phyloP scores from a whole-genome alignment of 805 yeast genomes.

The Sungouiozyma ichnusensis region DNA sequence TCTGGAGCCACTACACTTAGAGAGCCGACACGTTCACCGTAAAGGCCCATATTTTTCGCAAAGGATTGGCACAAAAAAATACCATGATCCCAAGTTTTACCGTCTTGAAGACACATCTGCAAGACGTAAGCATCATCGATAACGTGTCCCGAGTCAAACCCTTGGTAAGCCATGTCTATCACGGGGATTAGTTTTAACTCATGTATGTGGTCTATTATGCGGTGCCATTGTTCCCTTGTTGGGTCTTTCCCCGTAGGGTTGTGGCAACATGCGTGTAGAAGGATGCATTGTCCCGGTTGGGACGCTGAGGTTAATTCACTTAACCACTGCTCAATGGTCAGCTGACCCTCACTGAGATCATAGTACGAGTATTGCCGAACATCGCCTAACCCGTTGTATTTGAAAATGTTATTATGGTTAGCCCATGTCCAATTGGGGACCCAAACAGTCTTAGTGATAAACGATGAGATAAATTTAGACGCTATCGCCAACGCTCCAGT shows the following conservation, averaged over 20 bases:
- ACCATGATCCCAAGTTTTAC: slow-evolving; percentile 33
- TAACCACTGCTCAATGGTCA: slow-evolving; percentile 57
- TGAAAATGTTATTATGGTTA: slow-evolving; percentile 74
- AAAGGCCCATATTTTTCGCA: slow-evolving; percentile 90
- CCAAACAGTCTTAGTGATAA: slow-evolving; percentile 37
- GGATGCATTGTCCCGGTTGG: slow-evolving; percentile 36
- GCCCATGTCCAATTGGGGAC: slow-evolving; percentile 93
- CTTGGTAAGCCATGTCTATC: slow-evolving; percentile 93
- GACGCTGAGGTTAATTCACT: slow-evolving; percentile 36
- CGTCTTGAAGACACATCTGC: slow-evolving; percentile 25
- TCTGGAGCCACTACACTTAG: slow-evolving; percentile 45
- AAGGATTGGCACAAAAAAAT: slow-evolving; percentile 76
- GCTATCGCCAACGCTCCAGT: slow-evolving; percentile 88
- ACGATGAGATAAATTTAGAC: slow-evolving; percentile 60
- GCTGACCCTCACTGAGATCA: slow-evolving; percentile 42
- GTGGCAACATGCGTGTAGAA: slow-evolving; percentile 92
- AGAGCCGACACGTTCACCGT: slow-evolving; percentile 92
- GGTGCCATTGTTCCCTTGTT: slow-evolving; percentile 66
- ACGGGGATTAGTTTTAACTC: slow-evolving; percentile 60
- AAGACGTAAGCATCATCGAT: slow-evolving; percentile 57
- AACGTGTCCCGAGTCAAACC: slow-evolving; percentile 80
- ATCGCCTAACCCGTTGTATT: slow-evolving; percentile 52
- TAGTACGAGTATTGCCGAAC: slow-evolving; percentile 62
- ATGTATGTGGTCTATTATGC: slow-evolving; percentile 54
- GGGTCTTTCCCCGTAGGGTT: slow-evolving; percentile 97